Percentiles rank a stretch among this genome's conserved stretches.
Evolutionary conservation across 1,139 yeast genomes (phyloP).

Genomic region (Suhomyces yuchorum): DNA sequence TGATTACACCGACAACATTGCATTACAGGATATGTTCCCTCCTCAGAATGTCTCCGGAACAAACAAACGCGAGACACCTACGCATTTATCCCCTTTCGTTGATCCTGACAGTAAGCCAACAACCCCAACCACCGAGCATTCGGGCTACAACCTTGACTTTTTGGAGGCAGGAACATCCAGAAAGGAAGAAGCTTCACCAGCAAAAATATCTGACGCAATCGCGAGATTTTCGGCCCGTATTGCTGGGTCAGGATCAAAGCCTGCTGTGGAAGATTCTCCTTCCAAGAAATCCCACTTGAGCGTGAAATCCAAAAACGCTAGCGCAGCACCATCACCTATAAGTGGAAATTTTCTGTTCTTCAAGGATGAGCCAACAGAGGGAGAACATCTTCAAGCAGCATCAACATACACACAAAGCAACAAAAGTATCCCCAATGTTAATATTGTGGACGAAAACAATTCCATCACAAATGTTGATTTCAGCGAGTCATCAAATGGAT

Average conservation of each 20-base stretch:
- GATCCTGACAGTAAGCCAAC: conserved; percentile 6
- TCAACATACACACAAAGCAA: conserved; percentile 7
- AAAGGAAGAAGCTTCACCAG: conserved; percentile 16
- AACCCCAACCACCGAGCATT: conserved; percentile 1
- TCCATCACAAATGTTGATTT: conserved; percentile 7
- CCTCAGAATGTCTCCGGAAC: background rate
- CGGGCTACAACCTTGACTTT: conserved; percentile 2
- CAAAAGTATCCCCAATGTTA: conserved; percentile 15
- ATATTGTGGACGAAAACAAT: conserved; percentile 13
- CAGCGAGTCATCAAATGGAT: conserved; percentile 11
- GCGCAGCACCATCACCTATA: conserved; percentile 13
- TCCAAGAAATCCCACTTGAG: conserved; percentile 10
- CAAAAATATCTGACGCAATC: conserved; percentile 32
- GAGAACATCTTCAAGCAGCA: background rate
- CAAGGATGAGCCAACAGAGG: conserved; percentile 8
- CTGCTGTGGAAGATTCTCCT: conserved; percentile 15
- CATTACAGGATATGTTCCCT: conserved; percentile 17
- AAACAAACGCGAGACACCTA: background rate
- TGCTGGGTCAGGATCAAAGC: conserved; percentile 36
- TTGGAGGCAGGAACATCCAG: conserved; percentile 9
- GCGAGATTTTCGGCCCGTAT: conserved; percentile 45
- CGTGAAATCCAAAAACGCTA: conserved; percentile 3
- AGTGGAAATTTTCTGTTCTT: conserved; percentile 16
- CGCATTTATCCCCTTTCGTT: conserved; percentile 10
- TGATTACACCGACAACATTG: conserved; percentile 26